phyloP scores from a whole-genome alignment of 1,139 yeast species.

The Saccharomyces hybrid region DNA sequence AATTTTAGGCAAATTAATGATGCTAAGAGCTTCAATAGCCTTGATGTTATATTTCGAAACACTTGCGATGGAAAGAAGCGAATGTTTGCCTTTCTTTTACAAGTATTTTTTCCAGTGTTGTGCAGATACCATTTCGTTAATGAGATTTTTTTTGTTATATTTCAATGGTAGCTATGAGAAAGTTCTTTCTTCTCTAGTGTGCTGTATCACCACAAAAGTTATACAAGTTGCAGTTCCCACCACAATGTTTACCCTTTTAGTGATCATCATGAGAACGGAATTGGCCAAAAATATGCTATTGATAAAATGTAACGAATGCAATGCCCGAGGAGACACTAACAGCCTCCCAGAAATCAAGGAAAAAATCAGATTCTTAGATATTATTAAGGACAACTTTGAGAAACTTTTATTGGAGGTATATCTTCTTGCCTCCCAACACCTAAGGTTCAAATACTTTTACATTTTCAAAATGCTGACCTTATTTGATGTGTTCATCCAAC shows the following conservation, averaged over 20 bases:
- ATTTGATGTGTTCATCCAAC: conserved; percentile 26
- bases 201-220: conserved; percentile 19
- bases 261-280: conserved; percentile 20
- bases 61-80: conserved; percentile 8
- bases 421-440: conserved; percentile 17
- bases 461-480: conserved; percentile 27
- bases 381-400: conserved; percentile 19
- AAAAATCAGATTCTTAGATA: conserved; percentile 16
- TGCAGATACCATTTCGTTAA: conserved; percentile 13
- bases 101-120: conserved; percentile 21
- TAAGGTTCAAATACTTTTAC: conserved; percentile 28
- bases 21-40: conserved; percentile 24
- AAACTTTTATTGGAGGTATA: conserved; percentile 17
- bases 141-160: conserved; percentile 16
- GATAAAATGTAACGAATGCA: conserved; percentile 4
- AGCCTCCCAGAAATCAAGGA: conserved; percentile 6
- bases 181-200: conserved; percentile 13
- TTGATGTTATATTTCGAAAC: conserved; percentile 26
- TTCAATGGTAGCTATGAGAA: conserved; percentile 15
- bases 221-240: conserved; percentile 22
- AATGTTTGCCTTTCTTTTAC: conserved; percentile 15
- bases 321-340: conserved; percentile 2
- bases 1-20: conserved; percentile 18
- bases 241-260: conserved; percentile 18
- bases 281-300: conserved; percentile 13